Evolutionary conservation across 495 filamentous ascomycete species (phyloP).

Genomic region (Penicillium soppii): DNA sequence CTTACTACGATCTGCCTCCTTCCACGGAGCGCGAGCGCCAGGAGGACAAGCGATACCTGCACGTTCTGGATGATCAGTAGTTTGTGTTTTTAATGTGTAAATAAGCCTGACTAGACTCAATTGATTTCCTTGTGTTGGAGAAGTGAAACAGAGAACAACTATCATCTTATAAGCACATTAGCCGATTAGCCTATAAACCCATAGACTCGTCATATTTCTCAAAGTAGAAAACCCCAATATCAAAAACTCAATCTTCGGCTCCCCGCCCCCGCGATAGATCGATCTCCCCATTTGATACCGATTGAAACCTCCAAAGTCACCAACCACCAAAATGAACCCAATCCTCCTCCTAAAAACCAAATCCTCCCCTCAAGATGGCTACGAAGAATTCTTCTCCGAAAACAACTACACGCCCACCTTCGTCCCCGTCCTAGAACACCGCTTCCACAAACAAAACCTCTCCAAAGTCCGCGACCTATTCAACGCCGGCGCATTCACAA

Average conservation of each 20-base stretch:
- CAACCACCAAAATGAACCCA: conserved; percentile 15
- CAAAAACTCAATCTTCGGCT: conserved; percentile 11
- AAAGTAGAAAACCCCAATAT: not conserved
- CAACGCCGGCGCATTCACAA: conserved; percentile 23
- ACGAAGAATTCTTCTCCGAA: conserved; percentile 69
- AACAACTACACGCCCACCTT: conserved; percentile 57
- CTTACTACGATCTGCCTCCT: conserved; percentile 89
- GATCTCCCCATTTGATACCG: too few relatives aligned
- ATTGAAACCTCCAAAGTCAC: too few relatives aligned
- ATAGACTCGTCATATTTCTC: too few relatives aligned
- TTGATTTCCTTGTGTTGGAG: conserved; percentile 34
- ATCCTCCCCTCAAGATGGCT: conserved; percentile 74
- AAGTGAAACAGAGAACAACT: conserved; percentile 2
- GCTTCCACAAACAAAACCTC: conserved; percentile 50
- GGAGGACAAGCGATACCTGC: conserved; percentile 95
- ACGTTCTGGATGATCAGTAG: conserved; percentile 88
- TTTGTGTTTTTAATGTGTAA: conserved; percentile 43
- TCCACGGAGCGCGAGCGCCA: conserved; percentile 89
- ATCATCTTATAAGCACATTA: too few relatives aligned
- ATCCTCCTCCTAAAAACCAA: conserved; percentile 86
- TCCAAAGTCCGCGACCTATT: conserved; percentile 43
- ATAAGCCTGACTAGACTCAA: conserved; percentile 42
- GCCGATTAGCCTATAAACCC: too few relatives aligned
- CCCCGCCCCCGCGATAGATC: conserved; percentile 14
- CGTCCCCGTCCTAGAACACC: conserved; percentile 82